Percentiles rank a stretch among this genome's conserved stretches.
Conservation (phyloP, 2,329 filamentous ascomycete species). For the Tympanopsis confertula region DNA sequence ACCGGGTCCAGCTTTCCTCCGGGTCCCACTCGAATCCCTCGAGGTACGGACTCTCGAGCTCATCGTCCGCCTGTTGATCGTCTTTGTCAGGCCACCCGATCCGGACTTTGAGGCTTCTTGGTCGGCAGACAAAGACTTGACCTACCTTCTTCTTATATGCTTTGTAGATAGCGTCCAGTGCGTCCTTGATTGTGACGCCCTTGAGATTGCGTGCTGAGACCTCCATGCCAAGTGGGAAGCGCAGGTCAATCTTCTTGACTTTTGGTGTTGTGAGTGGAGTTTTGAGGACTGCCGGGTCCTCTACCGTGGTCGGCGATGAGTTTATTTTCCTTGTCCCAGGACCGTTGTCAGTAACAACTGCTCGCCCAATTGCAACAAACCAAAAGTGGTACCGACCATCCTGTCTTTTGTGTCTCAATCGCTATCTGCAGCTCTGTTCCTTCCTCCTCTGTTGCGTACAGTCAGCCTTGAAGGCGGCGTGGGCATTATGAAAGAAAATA, state of each 20-base stretch:
- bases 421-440: background rate
- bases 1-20: conserved; percentile 77
- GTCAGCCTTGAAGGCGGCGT: background rate
- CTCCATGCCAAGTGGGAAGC: conserved; percentile 78
- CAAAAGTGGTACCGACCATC: background rate
- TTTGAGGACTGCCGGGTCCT: conserved; percentile 77
- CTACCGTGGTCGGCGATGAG: conserved; percentile 64
- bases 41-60: conserved; percentile 76
- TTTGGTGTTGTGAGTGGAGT: conserved; percentile 68
- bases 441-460: background rate
- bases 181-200: conserved; percentile 95
- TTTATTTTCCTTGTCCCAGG: conserved; percentile 83
- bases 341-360: background rate
- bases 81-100: background rate
- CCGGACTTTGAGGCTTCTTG: conserved; percentile 1
- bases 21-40: conserved; percentile 94
- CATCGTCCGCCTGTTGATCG: conserved; percentile 65
- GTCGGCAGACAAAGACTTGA: conserved; percentile 2
- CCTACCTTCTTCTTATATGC: conserved; percentile 89
- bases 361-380: too few relatives aligned
- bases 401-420: background rate
- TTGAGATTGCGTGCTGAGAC: conserved; percentile 84
- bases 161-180: conserved; percentile 89
- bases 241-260: conserved; percentile 87
- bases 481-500: too few relatives aligned